phyloP scores from a whole-genome alignment of 345 rosid species.

The Brassica juncea region DNA sequence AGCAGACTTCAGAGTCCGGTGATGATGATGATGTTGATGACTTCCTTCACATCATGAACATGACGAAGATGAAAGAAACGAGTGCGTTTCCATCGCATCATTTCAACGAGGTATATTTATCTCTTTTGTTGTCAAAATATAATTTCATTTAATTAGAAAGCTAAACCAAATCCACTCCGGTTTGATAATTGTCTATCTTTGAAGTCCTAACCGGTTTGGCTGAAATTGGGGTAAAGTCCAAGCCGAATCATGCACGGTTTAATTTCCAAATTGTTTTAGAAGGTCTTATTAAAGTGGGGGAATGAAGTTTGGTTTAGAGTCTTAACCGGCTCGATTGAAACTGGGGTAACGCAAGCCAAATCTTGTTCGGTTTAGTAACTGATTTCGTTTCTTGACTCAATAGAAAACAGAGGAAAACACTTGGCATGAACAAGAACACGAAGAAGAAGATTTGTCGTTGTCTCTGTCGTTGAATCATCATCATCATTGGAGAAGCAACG shows the following conservation, averaged over 20 bases:
- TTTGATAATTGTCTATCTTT: background rate
- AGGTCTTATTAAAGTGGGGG: background rate
- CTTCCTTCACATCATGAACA: conserved; percentile 48
- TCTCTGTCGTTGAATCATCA: conserved; percentile 49
- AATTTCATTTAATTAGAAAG: background rate
- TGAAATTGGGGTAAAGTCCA: background rate
- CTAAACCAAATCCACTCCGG: background rate
- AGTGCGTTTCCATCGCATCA: conserved; percentile 43
- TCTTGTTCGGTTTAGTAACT: conserved; percentile 12
- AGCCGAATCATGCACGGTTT: background rate
- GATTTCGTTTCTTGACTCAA: background rate
- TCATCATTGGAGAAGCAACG: conserved; percentile 50
- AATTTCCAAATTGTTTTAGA: background rate
- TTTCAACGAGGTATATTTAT: conserved; percentile 47
- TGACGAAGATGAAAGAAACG: conserved; percentile 29
- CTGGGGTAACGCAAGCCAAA: background rate
- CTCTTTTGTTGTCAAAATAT: background rate
- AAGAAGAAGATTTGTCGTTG: conserved; percentile 50
- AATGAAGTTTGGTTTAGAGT: background rate
- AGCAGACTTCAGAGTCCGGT: conserved; percentile 38
- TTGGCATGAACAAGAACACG: conserved; percentile 12
- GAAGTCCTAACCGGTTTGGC: background rate
- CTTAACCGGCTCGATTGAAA: background rate
- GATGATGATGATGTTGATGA: conserved; percentile 40
- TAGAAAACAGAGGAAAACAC: conserved; percentile 43